A percentile compares a stretch with the other conserved stretches of the same genome.
phyloP scores from a whole-genome alignment of 495 filamentous ascomycete species.

The Halenospora varia region DNA sequence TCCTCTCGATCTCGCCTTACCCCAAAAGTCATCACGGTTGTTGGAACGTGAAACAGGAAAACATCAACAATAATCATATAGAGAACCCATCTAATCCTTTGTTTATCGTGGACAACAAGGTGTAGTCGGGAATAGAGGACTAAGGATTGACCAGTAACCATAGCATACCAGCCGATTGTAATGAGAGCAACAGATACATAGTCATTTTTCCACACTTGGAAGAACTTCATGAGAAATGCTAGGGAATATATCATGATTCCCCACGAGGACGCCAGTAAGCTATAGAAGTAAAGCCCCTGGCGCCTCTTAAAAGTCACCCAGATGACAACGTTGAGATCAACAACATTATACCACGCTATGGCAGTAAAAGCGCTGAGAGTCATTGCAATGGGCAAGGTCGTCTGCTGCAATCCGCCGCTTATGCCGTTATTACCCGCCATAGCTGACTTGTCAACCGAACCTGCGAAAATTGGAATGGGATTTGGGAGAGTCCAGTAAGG shows the following conservation, averaged over 20 bases:
- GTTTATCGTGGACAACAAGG: constrained; percentile 48
- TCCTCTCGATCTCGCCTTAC: background rate
- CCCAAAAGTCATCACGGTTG: constrained; percentile 36
- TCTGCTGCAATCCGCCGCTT: constrained; percentile 1
- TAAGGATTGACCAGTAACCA: constrained; percentile 64
- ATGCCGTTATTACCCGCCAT: constrained; percentile 6
- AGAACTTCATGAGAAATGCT: constrained; percentile 60
- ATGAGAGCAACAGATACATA: constrained; percentile 41
- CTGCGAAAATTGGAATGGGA: background rate
- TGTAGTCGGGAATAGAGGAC: constrained; percentile 67
- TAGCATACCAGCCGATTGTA: constrained; percentile 56
- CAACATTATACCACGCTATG: constrained; percentile 40
- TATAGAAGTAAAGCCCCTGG: constrained; percentile 41
- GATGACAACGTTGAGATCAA: constrained; percentile 38
- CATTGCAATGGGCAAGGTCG: constrained; percentile 10
- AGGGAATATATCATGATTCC: constrained; percentile 56
- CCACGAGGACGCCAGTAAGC: constrained; percentile 33
- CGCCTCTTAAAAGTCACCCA: constrained; percentile 34
- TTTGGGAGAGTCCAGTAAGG: background rate
- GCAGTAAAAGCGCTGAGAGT: constrained; percentile 29
- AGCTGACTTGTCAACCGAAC: background rate
- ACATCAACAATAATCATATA: constrained; percentile 59
- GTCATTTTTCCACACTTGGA: constrained; percentile 36
- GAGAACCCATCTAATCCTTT: constrained; percentile 46
- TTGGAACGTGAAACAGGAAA: constrained; percentile 51